phyloP scores from a whole-genome alignment of 2,329 filamentous ascomycete genomes.

The Rutstroemia sydowiana region DNA sequence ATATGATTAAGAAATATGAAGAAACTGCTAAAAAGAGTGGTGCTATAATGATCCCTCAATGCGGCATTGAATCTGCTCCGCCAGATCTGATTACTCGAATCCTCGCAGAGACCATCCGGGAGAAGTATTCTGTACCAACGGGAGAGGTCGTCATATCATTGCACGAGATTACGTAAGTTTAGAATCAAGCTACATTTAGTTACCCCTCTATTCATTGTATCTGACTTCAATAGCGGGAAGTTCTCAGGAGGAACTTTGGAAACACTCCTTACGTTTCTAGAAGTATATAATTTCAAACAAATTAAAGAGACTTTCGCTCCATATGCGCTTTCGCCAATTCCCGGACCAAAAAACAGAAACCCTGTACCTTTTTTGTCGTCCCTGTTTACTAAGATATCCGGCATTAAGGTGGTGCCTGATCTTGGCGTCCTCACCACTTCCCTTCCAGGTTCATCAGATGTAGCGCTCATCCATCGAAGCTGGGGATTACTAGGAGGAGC shows the following conservation, averaged over 20 bases:
- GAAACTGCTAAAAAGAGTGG: slow-evolving; percentile 44
- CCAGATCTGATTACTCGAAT: slow-evolving; percentile 52
- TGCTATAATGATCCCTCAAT: slow-evolving; percentile 54
- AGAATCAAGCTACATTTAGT: background rate
- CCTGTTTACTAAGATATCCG: slow-evolving; percentile 41
- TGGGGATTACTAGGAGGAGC: slow-evolving; percentile 49
- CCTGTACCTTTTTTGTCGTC: slow-evolving; percentile 23
- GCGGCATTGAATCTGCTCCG: slow-evolving; percentile 55
- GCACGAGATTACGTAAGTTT: slow-evolving; percentile 35
- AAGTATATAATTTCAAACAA: slow-evolving; percentile 43
- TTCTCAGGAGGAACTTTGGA: slow-evolving; percentile 62
- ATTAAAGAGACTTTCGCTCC: slow-evolving; percentile 40
- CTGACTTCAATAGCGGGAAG: slow-evolving; percentile 32
- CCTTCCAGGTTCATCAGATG: slow-evolving; percentile 42
- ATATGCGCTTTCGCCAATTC: slow-evolving; percentile 51
- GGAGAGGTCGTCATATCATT: slow-evolving; percentile 47
- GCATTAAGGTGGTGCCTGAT: slow-evolving; percentile 40
- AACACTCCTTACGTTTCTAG: slow-evolving; percentile 55
- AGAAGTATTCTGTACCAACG: slow-evolving; percentile 41
- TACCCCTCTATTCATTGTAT: background rate
- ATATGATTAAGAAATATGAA: slow-evolving; percentile 55
- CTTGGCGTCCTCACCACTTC: slow-evolving; percentile 51
- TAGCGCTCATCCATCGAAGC: slow-evolving; percentile 49
- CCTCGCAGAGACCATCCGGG: slow-evolving; percentile 40
- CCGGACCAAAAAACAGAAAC: slow-evolving; percentile 24